phyloP scores from a whole-genome alignment of 257 asterid species.

The Coffea eugenioides region DNA sequence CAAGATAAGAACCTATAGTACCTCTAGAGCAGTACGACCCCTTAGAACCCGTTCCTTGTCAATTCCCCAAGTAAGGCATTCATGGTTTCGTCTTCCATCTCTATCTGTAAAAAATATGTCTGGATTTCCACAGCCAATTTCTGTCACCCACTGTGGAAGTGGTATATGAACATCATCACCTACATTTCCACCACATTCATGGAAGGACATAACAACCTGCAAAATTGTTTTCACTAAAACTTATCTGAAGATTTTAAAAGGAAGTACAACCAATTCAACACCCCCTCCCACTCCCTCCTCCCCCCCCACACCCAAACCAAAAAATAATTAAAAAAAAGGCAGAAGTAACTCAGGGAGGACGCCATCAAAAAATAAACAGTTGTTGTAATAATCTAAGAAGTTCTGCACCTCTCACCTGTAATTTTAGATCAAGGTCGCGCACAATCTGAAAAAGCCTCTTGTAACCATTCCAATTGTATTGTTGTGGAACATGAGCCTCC shows the following conservation, averaged over 20 bases:
- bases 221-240: constrained; percentile 7
- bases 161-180: constrained; percentile 91
- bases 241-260: not conserved
- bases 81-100: constrained; percentile 81
- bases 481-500: constrained; percentile 87
- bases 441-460: constrained; percentile 73
- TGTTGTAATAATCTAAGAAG: not conserved
- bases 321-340: no score
- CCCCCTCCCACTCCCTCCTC: not conserved
- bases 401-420: constrained; percentile 47
- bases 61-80: constrained; percentile 93
- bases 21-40: constrained; percentile 93
- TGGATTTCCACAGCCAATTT: constrained; percentile 83
- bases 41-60: constrained; percentile 89
- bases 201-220: constrained; percentile 83
- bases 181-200: constrained; percentile 84
- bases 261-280: not conserved
- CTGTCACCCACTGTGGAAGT: constrained; percentile 81
- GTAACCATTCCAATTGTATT: constrained; percentile 96
- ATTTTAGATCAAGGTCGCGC: constrained; percentile 72
- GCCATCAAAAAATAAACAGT: constrained; percentile 1
- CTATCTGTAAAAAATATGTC: constrained; percentile 88
- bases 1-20: constrained; percentile 25
- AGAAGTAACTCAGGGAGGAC: not conserved
- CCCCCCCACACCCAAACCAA: not conserved